phyloP scores from a whole-genome alignment of 148 eudicot species.

The Camellia lanceoleosa region DNA sequence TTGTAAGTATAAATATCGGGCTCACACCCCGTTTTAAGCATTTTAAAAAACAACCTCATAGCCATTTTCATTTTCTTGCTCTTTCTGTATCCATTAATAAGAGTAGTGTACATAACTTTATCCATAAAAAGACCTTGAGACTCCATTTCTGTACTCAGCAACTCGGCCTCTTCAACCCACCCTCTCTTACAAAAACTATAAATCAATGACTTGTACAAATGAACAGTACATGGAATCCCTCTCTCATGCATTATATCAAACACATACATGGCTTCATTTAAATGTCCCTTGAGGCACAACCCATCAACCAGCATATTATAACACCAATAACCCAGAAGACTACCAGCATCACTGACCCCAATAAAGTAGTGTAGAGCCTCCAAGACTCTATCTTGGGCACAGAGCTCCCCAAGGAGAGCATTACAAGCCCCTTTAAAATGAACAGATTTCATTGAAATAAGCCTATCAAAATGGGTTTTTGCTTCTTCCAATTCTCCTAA shows the following conservation, averaged over 20 bases:
- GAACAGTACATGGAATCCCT: conserved; percentile 20
- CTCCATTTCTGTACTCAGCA: conserved; percentile 37
- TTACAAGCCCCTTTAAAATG: conserved; percentile 21
- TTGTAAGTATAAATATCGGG: conserved; percentile 41
- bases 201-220: conserved; percentile 30
- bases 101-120: conserved; percentile 35
- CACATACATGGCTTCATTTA: conserved; percentile 42
- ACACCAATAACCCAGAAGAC: conserved; percentile 17
- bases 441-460: conserved; percentile 10
- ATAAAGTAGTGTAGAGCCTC: conserved; percentile 34
- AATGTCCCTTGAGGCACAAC: conserved; percentile 28
- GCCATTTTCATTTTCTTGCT: conserved; percentile 43
- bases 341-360: conserved; percentile 14
- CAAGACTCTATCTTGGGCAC: conserved; percentile 25
- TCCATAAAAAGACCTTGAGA: conserved; percentile 35
- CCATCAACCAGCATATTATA: conserved; percentile 30
- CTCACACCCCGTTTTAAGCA: conserved; percentile 39
- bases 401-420: conserved; percentile 26
- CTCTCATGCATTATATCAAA: conserved; percentile 27
- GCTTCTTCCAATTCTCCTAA: conserved; percentile 36
- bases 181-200: conserved; percentile 38
- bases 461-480: conserved; percentile 27
- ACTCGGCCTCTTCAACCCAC: conserved; percentile 34
- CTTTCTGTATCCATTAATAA: conserved; percentile 39
- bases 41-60: conserved; percentile 35